Evolutionary conservation across 352 stramenopile genomes (phyloP), one percentile per base, ranked within the genome.

Genomic region (Phytophthora tubulina): DNA sequence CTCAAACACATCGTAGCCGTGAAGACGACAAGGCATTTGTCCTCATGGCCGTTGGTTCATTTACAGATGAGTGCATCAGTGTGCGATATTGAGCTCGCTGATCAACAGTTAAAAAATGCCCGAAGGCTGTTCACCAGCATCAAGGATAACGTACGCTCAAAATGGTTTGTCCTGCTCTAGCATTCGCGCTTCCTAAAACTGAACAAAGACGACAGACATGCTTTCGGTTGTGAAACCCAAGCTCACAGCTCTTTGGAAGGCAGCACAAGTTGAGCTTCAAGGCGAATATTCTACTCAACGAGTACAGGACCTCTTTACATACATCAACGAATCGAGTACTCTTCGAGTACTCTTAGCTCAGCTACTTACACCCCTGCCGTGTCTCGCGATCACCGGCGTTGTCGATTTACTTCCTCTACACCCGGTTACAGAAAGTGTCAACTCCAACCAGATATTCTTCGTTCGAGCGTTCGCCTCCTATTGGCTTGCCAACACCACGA

Each of bases 221-320:
- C 3, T 32, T 31, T 33, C 21, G 15, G 44, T 63, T 48, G 35
- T 63, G 13, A 57, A 41, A 11, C 5, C 31, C 10, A 65, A 54
- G 21, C 9, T 72, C 3, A 7, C 36, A 32, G 30, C 56, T 4
- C 15, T 63, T 10, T 72, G 65, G 65, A 62, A 57, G 27, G 33
- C 65, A 41, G 4, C 36, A 10, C 65, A 72, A 41, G 65, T 72
- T 30, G 65, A 72, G 39, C 57, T 72, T 4, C 65, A 72, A 51
- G 56, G 65, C 30, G 30, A 57, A 30, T 69, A 69, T 44, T 73
- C 66, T 35, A 55, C 61, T 5, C 32, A 58, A 17, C 58, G 66
- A 42, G 66, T 69, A 8, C 36, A 58, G 7, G 27, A 63, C 6
- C 50, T 73, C 30, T 53, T 69, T 14, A 51, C 11, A 6, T 69